Percentiles rank a stretch among this genome's conserved stretches.
These are phyloP conservation scores for Wickerhamiella nectarea DNA, from an alignment of 805 yeast genomes.

Conservation along the genomic window DNA sequence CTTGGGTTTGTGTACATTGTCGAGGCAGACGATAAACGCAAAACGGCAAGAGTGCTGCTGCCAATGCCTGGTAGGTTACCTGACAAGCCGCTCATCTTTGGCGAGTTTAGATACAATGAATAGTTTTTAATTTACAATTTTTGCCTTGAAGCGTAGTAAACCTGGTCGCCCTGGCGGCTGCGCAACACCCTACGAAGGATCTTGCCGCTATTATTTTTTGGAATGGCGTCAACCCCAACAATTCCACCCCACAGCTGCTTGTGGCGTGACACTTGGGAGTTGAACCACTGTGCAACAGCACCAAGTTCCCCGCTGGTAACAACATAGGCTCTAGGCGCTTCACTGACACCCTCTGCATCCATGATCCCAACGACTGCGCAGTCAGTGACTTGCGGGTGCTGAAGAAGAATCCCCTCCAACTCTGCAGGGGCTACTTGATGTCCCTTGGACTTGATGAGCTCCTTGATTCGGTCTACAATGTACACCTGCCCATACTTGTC, in stretches of 20 bases:
- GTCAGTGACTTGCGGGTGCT: conserved; percentile 63
- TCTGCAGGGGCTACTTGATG: conserved; percentile 90
- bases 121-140: conserved; percentile 28
- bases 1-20: conserved; percentile 65
- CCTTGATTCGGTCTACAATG: conserved; percentile 48
- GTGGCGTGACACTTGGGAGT: conserved; percentile 24
- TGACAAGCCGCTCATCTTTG: conserved; percentile 54
- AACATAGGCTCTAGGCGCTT: conserved; percentile 27
- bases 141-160: background rate
- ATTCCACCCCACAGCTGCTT: conserved; percentile 32
- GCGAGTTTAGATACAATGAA: conserved; percentile 72
- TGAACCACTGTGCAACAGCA: conserved; percentile 23
- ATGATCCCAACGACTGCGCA: conserved; percentile 70
- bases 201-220: conserved; percentile 89
- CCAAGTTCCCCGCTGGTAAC: conserved; percentile 16
- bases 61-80: conserved; percentile 88
- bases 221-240: conserved; percentile 63
- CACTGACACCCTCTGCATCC: conserved; percentile 69
- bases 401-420: conserved; percentile 69
- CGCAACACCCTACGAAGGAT: conserved; percentile 82
- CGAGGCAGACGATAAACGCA: conserved; percentile 62
- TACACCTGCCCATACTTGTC: conserved; percentile 29
- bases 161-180: conserved; percentile 28
- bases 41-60: conserved; percentile 53
- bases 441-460: conserved; percentile 52